A percentile compares a stretch with the other conserved stretches of the same genome.
Evolutionary conservation across 2,329 filamentous ascomycete species (phyloP).

Genomic region (Cytospora schulzeri): DNA sequence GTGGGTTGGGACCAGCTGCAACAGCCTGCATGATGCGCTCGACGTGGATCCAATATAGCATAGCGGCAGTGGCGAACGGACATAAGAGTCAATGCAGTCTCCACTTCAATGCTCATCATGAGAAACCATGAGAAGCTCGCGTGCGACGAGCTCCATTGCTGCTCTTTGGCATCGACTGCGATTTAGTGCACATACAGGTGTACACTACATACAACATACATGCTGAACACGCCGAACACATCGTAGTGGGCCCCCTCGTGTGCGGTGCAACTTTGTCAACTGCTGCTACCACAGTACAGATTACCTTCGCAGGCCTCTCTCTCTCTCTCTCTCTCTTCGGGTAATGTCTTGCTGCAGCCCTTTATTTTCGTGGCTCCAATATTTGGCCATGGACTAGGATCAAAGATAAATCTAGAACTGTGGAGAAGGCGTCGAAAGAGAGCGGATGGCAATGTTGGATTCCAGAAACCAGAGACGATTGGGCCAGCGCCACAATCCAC

Average conservation of each 20-base stretch:
- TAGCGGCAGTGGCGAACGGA: neutral
- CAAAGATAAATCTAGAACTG: conserved; percentile 8
- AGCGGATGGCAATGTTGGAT: conserved; percentile 1
- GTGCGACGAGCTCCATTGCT: conserved; percentile 7
- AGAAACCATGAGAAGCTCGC: neutral
- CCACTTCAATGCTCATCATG: conserved; percentile 5
- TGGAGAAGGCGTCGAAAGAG: conserved; percentile 15
- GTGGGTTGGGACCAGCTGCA: conserved; percentile 4
- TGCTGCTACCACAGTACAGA: neutral
- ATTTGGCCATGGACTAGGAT: conserved; percentile 20
- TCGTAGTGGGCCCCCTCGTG: neutral
- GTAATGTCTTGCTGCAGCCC: conserved; percentile 5
- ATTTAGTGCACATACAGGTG: neutral
- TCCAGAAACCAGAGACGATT: conserved; percentile 16
- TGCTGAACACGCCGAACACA: neutral
- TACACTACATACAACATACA: neutral
- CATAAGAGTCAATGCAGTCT: conserved; percentile 11
- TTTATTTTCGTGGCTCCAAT: neutral
- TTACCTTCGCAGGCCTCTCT: conserved; percentile 1
- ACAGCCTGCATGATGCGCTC: conserved; percentile 9
- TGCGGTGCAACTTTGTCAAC: neutral
- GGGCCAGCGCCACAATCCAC: conserved; percentile 19
- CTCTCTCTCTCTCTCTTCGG: no score
- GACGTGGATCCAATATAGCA: conserved; percentile 5
- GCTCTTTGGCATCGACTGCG: neutral